Evolutionary conservation across 441 rosid genomes (phyloP), one percentile per base, ranked within the genome.

Genomic region (Biscutella auriculata): DNA sequence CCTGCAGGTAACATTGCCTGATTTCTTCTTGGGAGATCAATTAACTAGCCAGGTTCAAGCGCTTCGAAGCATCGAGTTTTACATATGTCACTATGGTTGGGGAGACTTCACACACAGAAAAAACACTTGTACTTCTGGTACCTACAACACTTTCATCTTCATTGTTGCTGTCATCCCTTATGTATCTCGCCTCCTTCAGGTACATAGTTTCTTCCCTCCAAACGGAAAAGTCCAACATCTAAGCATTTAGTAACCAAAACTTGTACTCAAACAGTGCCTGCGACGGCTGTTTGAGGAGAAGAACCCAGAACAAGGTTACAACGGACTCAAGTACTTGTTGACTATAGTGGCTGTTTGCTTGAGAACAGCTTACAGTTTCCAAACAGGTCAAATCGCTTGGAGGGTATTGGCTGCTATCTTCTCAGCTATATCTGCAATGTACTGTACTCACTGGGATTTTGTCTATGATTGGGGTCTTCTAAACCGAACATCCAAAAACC

Each of bases 391-490:
- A 6, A 9, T 66, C 1, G 46, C 33, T 0, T 82, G 90, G 96
- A 57, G 44, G 58, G 56, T 74, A 9, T 39, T 70, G 6, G 90
- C 90, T 0, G 73, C 70, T 65, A 3, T 74, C n/a, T 64, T 66
- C 67, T 83, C 88, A 14, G 72, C 27, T 25, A 36, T 55, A 60
- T 87, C 95, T 26, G 82, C 85, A 13, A 15, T 85, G 13, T 8
- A 65, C 36, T 16, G 69, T 21, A 85, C 88, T 17, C 81, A 79
- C 32, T 91, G 95, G 96, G 96, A 85, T 72, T 62, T 87, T 23
- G 75, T 83, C 15, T 16, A 67, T 9, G 90, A 85, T 19, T 91
- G 97, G 97, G 96, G 93, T 10, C 82, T 87, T 33, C 79, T 91
- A 2, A 73, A 79, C 34, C 59, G 70, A 6, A 29, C 65, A 11